A percentile compares a stretch with the other conserved stretches of the same genome.
phyloP scores from a whole-genome alignment of 2,329 filamentous ascomycete species.

The Tothia fuscella region DNA sequence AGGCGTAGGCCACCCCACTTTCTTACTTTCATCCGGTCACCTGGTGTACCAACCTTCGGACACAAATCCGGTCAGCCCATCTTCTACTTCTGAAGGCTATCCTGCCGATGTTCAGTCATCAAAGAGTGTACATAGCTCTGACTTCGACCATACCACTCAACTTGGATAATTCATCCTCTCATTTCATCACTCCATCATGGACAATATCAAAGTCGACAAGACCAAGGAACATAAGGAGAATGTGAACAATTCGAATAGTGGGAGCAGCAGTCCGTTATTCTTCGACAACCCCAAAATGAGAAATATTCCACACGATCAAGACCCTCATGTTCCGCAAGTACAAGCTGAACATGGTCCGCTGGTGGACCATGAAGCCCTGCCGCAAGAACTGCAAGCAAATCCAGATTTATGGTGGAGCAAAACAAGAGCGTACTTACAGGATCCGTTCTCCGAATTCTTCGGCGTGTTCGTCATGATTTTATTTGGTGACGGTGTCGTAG shows the following conservation, averaged over 20 bases:
- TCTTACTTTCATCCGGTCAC: no score
- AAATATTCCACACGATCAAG: background rate
- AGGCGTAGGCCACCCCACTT: no score
- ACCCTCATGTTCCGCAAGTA: background rate
- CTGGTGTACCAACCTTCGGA: no score
- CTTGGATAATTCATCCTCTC: no score
- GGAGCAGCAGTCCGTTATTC: background rate
- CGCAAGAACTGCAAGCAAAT: conserved; percentile 16
- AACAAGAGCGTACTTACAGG: conserved; percentile 39
- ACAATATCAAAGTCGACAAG: conserved; percentile 1
- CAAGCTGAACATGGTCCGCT: conserved; percentile 8
- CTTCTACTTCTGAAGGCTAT: no score
- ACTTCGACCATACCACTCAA: no score
- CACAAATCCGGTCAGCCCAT: no score
- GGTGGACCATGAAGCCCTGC: conserved; percentile 12
- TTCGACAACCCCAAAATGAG: background rate
- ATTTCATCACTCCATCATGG: no score
- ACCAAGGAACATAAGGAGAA: conserved; percentile 3
- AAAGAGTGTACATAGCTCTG: no score
- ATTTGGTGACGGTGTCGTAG: conserved; percentile 60
- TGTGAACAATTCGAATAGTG: background rate
- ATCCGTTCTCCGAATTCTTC: conserved; percentile 55
- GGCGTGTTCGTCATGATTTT: conserved; percentile 56
- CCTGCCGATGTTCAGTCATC: no score
- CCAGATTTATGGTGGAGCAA: conserved; percentile 39